Percentiles rank a stretch among this genome's conserved stretches.
Evolutionary conservation across 2,329 filamentous ascomycete species (phyloP).

Genomic region (Penicillium rolfsii): DNA sequence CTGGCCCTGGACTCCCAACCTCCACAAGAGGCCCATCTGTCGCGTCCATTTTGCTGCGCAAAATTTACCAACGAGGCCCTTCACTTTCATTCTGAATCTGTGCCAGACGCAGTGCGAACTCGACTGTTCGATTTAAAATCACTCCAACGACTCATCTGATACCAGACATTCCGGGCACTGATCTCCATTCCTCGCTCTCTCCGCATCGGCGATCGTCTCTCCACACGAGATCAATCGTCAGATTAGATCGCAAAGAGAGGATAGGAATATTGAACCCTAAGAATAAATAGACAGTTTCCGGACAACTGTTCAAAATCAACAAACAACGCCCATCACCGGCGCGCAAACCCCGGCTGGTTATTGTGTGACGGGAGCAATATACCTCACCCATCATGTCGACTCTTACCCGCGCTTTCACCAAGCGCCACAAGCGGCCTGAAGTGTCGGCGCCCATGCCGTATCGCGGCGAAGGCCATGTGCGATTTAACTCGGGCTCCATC

Average conservation of each 20-base stretch:
- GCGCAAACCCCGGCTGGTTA: neutral
- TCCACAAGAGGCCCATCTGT: slow-evolving; percentile 25
- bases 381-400: slow-evolving; percentile 39
- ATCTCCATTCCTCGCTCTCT: slow-evolving; percentile 38
- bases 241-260: slow-evolving; percentile 16
- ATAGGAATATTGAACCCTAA: slow-evolving; percentile 4
- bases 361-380: slow-evolving; percentile 7
- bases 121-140: neutral
- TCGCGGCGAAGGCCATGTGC: slow-evolving; percentile 47
- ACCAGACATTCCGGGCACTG: slow-evolving; percentile 35
- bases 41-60: slow-evolving; percentile 37
- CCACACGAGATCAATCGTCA: slow-evolving; percentile 32
- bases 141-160: slow-evolving; percentile 28
- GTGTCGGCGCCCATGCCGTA: slow-evolving; percentile 50
- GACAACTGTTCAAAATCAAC: slow-evolving; percentile 9
- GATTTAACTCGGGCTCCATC: slow-evolving; percentile 50
- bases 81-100: slow-evolving; percentile 28
- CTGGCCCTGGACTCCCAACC: slow-evolving; percentile 16
- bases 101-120: slow-evolving; percentile 19
- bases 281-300: slow-evolving; percentile 4
- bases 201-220: slow-evolving; percentile 33
- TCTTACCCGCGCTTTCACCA: slow-evolving; percentile 52
- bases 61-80: slow-evolving; percentile 19
- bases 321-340: slow-evolving; percentile 10
- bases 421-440: slow-evolving; percentile 52